A percentile compares a stretch with the other conserved stretches of the same genome.
Conservation (phyloP, 2,329 filamentous ascomycete species). For the Aspergillus viridinutans region DNA sequence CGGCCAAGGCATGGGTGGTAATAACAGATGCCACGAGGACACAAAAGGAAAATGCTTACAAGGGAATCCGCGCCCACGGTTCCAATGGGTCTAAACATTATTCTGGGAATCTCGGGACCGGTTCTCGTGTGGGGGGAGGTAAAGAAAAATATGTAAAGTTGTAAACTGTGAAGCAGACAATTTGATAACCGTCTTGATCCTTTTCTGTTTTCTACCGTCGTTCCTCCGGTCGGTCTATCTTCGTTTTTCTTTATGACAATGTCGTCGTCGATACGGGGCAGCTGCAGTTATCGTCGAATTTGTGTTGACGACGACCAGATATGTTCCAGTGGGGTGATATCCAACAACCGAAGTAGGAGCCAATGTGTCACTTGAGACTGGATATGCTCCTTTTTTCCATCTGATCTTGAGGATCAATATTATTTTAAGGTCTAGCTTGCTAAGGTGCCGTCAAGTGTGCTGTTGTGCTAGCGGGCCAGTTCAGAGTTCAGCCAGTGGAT, state of each 20-base stretch:
- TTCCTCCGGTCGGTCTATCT: not conserved
- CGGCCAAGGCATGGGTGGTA: not conserved
- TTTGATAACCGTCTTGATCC: not conserved
- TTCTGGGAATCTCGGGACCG: not conserved
- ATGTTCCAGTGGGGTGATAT: not conserved
- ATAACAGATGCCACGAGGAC: not conserved
- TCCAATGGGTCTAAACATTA: slow-evolving; percentile 7
- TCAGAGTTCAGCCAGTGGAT: not conserved
- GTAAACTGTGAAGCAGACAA: not conserved
- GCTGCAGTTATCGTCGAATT: not conserved
- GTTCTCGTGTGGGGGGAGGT: slow-evolving; percentile 9
- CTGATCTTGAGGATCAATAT: not conserved
- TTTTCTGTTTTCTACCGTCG: not conserved
- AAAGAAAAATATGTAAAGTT: not conserved
- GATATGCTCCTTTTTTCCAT: not conserved
- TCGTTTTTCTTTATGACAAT: not conserved
- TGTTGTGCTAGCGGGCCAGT: not conserved
- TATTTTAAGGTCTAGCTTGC: not conserved
- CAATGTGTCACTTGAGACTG: not conserved
- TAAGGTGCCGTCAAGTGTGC: not conserved
- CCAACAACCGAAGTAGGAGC: not conserved
- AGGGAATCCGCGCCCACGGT: not conserved
- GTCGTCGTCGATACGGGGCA: not conserved
- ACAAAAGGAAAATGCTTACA: slow-evolving; percentile 4
- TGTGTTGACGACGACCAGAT: not conserved